A percentile compares a stretch with the other conserved stretches of the same genome.
Evolutionary conservation across 2,329 filamentous ascomycete species (phyloP).

Genomic region (Apiospora malaysiana): DNA sequence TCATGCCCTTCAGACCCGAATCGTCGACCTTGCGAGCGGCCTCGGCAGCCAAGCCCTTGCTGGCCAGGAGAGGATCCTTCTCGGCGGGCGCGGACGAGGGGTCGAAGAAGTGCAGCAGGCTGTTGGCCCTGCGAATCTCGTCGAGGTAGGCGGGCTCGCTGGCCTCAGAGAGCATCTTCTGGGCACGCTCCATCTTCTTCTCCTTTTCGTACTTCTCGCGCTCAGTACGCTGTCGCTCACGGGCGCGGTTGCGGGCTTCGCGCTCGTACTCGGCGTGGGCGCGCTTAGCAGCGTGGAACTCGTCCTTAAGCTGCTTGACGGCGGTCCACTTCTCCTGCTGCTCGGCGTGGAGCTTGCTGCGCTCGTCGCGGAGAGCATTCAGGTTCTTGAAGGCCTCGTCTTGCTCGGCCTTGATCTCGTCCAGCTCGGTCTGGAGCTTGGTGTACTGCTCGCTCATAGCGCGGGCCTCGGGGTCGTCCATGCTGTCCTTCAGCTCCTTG

Average conservation of each 20-base stretch:
- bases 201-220: conserved; percentile 74
- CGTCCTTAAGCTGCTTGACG: conserved; percentile 87
- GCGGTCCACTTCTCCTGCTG: conserved; percentile 85
- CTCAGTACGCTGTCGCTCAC: conserved; percentile 83
- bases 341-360: conserved; percentile 80
- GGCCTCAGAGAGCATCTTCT: conserved; percentile 79
- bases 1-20: conserved; percentile 83
- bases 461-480: conserved; percentile 92
- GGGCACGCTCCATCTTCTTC: conserved; percentile 76
- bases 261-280: conserved; percentile 85
- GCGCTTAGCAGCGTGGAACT: conserved; percentile 81
- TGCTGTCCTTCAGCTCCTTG: conserved; percentile 82
- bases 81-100: conserved; percentile 68
- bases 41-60: conserved; percentile 78
- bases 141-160: conserved; percentile 88
- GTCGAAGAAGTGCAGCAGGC: conserved; percentile 89
- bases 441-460: conserved; percentile 87
- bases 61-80: conserved; percentile 67
- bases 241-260: conserved; percentile 76
- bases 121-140: conserved; percentile 88
- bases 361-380: conserved; percentile 83
- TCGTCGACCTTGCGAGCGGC: conserved; percentile 85
- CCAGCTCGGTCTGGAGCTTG: conserved; percentile 84
- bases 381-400: conserved; percentile 90
- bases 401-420: conserved; percentile 89